A percentile compares a stretch with the other conserved stretches of the same genome.
Conservation (phyloP, 768 basidiomycete species). For the Psilocybe sp. region DNA sequence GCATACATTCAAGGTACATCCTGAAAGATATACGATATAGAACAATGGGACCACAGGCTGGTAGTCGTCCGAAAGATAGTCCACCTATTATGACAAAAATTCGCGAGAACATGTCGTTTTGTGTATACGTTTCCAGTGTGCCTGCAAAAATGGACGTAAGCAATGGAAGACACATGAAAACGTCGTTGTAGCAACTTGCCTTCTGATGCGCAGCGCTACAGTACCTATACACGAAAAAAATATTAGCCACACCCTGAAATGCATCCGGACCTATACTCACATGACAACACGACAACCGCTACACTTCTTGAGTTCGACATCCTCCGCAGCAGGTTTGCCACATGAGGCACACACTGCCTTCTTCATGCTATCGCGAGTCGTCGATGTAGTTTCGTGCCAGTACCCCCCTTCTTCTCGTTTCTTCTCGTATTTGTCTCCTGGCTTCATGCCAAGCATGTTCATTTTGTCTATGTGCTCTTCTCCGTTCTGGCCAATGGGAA, state of each 20-base stretch:
- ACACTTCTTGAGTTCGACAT: conserved; percentile 21
- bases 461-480: conserved; percentile 5
- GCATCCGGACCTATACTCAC: conserved; percentile 7
- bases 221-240: conserved; percentile 7
- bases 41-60: too few relatives aligned
- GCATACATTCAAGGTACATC: too few relatives aligned
- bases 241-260: not conserved
- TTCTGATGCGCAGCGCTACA: conserved; percentile 20
- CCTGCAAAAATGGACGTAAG: conserved; percentile 7
- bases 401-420: conserved; percentile 14
- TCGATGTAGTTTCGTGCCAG: conserved; percentile 24
- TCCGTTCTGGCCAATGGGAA: conserved; percentile 14
- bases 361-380: conserved; percentile 17
- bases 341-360: conserved; percentile 25
- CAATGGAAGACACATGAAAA: not conserved
- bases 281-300: conserved; percentile 22
- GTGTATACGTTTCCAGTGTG: conserved; percentile 23
- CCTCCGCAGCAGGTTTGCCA: conserved; percentile 23
- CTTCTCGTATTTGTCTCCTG: conserved; percentile 11
- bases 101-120: conserved; percentile 19
- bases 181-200: not conserved
- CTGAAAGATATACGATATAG: too few relatives aligned
- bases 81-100: not conserved
- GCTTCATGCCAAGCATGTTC: conserved; percentile 11
- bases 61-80: too few relatives aligned